A percentile compares a stretch with the other conserved stretches of the same genome.
phyloP scores from a whole-genome alignment of 306 rosid species.

The Trifolium repens region DNA sequence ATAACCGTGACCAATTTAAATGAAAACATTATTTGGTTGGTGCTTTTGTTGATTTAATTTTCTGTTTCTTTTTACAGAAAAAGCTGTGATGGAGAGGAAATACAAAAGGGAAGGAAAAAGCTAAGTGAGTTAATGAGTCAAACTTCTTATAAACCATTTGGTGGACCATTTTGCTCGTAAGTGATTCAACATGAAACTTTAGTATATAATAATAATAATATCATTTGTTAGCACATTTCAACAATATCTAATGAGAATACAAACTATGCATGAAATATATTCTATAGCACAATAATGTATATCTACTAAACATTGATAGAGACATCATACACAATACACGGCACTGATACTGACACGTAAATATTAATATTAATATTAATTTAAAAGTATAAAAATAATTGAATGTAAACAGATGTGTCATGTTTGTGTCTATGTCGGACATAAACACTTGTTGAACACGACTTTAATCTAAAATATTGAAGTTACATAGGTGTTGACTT shows the following conservation, averaged over 20 bases:
- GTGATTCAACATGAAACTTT: constrained; percentile 46
- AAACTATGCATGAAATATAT: constrained; percentile 30
- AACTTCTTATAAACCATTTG: constrained; percentile 56
- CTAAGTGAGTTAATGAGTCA: constrained; percentile 47
- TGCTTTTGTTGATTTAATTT: background rate
- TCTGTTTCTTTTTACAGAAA: constrained; percentile 43
- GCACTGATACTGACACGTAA: background rate
- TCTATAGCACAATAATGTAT: background rate
- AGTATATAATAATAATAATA: constrained; percentile 7
- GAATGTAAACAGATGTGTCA: too few species aligned
- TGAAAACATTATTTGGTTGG: constrained; percentile 3
- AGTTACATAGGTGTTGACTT: background rate
- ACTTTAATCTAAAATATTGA: background rate
- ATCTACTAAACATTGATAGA: background rate
- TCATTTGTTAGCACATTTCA: constrained; percentile 39
- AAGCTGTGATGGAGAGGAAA: constrained; percentile 58
- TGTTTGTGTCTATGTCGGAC: background rate
- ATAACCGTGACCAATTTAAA: background rate
- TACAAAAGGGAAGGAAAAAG: constrained; percentile 48
- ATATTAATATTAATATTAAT: too few species aligned
- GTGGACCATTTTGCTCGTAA: constrained; percentile 91
- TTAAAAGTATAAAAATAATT: too few species aligned
- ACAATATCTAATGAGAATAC: constrained; percentile 15
- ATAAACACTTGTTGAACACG: background rate
- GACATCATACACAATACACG: background rate